Evolutionary conservation across 2,329 filamentous ascomycete species (phyloP).

Genomic region (Aspergillus brasiliensis): DNA sequence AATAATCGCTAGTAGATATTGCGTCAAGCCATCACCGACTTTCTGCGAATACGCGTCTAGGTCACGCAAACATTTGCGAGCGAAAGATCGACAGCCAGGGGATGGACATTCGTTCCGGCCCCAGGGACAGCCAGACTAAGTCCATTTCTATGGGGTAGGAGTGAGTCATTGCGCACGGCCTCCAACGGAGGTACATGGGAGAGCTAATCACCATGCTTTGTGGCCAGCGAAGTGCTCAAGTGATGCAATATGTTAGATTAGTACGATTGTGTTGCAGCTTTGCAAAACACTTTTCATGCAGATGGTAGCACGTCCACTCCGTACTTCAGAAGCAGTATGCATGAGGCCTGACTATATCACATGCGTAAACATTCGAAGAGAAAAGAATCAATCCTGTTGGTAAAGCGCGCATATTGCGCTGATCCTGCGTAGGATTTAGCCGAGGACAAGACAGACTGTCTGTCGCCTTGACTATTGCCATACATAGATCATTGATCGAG

Average conservation of each 20-base stretch:
- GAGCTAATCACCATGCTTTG: neutral
- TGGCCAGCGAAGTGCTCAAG: neutral
- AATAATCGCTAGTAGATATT: neutral
- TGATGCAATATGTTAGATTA: constrained; percentile 3
- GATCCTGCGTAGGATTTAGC: neutral
- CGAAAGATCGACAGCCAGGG: neutral
- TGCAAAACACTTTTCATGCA: neutral
- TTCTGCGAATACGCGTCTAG: neutral
- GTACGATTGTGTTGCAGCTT: neutral
- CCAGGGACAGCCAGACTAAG: neutral
- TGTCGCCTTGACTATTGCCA: neutral
- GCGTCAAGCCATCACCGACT: constrained; percentile 2
- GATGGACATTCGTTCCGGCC: neutral
- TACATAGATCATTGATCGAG: too few species aligned
- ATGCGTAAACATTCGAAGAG: neutral
- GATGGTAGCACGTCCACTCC: neutral
- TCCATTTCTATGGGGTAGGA: neutral
- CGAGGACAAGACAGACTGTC: neutral
- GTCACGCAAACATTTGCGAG: neutral
- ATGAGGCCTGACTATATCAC: neutral
- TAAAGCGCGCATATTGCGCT: neutral
- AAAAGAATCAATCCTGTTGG: neutral
- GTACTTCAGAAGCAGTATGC: neutral
- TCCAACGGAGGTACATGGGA: neutral
- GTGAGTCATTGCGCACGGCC: constrained; percentile 12